Evolutionary conservation across 306 rosid genomes (phyloP), one percentile per base, ranked within the genome.

Genomic region (Vigna angularis): DNA sequence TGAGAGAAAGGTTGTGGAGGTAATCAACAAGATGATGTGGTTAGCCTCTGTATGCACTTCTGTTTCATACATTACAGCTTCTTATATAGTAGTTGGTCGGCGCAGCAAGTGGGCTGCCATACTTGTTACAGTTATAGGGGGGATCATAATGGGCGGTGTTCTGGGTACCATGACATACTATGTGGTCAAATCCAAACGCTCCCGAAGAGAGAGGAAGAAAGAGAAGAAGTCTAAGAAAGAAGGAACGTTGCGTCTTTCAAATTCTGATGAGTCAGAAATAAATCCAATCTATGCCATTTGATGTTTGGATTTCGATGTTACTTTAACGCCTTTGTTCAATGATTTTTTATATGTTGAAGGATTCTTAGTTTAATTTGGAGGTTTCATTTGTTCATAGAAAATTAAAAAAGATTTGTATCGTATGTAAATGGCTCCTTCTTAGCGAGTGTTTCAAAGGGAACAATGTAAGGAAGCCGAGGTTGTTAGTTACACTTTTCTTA

Each of bases 21-120:
- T 94, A 82, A 90, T 94, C 75, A 94, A 94, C 53, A 94, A 94
- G 90, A 61, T 91, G 87, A 90, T 94, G 98, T 92, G 97, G 97
- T 74, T 94, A 73, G 98, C 98, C 75, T 87, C 96, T 38, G 89
- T 89, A 2, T 80, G 89, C 76, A 92, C 95, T 51, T 77, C 97
- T 1, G 75, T 92, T 67, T 88, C 98, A 1, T 94, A 89, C 80
- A 69, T 87, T 24, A 77, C 98, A 12, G 86, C 97, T 15, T 79
- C 98, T 68, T 92, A 90, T 74, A 94, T 92, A 68, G 91, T 92
- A 4, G 85, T 87, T 64, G 98, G 98, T 57, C 82, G 97, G 16
- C 88, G 53, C 58, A 87, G 88, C 71, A 0, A 2, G 44, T 92
- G 98, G 97, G 96, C 97, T 70, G 97, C 97, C 9, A 74, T 89